Evolutionary conservation across 2,329 filamentous ascomycete species (phyloP).

Genomic region (Aspergillus aculeatus): DNA sequence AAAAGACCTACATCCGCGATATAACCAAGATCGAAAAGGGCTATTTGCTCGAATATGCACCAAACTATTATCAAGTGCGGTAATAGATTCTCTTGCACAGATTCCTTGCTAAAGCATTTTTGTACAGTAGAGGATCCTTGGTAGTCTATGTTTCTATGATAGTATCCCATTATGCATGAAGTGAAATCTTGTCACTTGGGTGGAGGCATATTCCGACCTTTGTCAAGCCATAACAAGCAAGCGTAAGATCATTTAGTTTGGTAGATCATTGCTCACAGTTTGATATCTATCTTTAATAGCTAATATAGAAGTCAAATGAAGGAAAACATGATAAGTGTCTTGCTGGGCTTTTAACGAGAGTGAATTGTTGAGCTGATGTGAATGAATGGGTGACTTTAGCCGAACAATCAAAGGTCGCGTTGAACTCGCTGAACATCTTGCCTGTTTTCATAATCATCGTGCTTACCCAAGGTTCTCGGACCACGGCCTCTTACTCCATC

Average conservation of each 20-base stretch:
- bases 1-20: conserved; percentile 87
- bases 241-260: too few species aligned
- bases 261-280: too few species aligned
- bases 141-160: not conserved
- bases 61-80: conserved; percentile 71
- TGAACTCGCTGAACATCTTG: not conserved
- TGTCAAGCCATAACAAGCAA: too few species aligned
- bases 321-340: too few species aligned
- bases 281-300: too few species aligned
- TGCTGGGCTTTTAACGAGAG: not conserved
- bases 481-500: not conserved
- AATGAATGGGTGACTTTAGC: not conserved
- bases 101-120: not conserved
- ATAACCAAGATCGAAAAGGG: conserved; percentile 88
- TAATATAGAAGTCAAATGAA: too few species aligned
- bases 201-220: not conserved
- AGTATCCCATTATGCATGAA: not conserved
- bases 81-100: conserved; percentile 7
- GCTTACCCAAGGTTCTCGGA: not conserved
- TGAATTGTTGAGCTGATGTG: not conserved
- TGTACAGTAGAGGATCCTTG: not conserved
- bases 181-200: not conserved
- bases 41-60: conserved; percentile 89
- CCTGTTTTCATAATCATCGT: not conserved
- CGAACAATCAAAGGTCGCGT: not conserved